Evolutionary conservation across 2,329 filamentous ascomycete species (phyloP), one percentile per base, ranked within the genome.

Genomic region (Dothideomycetes sp.): DNA sequence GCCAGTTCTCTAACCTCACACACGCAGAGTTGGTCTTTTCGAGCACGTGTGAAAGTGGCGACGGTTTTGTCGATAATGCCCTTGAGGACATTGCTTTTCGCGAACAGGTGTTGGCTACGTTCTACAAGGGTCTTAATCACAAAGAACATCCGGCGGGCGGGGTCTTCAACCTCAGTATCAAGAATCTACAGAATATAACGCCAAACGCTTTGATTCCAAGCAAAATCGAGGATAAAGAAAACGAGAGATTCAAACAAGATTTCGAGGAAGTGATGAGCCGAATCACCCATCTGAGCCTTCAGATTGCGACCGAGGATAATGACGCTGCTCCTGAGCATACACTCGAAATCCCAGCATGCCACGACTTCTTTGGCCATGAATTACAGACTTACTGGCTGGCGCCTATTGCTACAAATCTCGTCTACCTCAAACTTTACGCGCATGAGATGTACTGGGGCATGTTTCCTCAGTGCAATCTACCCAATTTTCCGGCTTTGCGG

Each of bases 381-480:
- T 35, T 58, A 1, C 31, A 39, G 1, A 18, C 33, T 2, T 32
- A 43, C n/a, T 58, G 53, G 52, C 41, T 60, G 1, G 18, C 33
- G 9, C 56, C 54, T 0, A 19, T 52, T n/a, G 37, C 46, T 25
- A 4, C 31, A 1, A 46, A 54, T 7, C 50, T 55, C 19, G 54
- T 48, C 1, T 57, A 62, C 12, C 51, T 70, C 5, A 64, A 61
- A 0, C 44, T 71, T 0, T 67, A 57, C 44, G 55, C 50, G 3
- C n/a, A 11, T n/a, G 45, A 43, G 48, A 13, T 58, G 1, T 63
- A 59, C 33, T 69, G 61, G 46, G 61, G 68, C 2, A 67, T 57
- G 49, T 57, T 56, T 2, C 65, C 64, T 0, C 53, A 54, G n/a
- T 52, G 63, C 28, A 57, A 69, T 23, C 55, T 68, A 13, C n/a